A percentile compares a stretch with the other conserved stretches of the same genome.
Evolutionary conservation across 2,329 filamentous ascomycete species (phyloP).

Genomic region (Fusarium graminum): DNA sequence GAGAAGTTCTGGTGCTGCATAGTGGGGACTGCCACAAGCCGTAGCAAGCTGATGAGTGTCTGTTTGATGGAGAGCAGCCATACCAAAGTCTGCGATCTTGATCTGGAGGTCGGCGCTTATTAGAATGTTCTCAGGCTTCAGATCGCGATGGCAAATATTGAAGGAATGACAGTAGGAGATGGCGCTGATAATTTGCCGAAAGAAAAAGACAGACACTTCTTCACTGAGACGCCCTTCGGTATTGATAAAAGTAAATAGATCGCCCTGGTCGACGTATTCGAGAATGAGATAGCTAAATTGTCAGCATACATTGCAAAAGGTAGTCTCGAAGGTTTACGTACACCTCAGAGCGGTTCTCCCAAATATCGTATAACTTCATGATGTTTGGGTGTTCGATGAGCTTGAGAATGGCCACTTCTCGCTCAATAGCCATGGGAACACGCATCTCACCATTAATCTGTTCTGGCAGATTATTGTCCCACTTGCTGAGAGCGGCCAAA

Average conservation of each 20-base stretch:
- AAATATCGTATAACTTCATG: conserved; percentile 94
- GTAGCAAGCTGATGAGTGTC: conserved; percentile 83
- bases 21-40: conserved; percentile 95
- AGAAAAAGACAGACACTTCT: conserved; percentile 83
- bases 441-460: conserved; percentile 72
- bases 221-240: conserved; percentile 80
- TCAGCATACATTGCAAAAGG: conserved; percentile 18
- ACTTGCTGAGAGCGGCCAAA: conserved; percentile 83
- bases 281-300: conserved; percentile 85
- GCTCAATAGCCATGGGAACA: conserved; percentile 90
- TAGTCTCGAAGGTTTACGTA: conserved; percentile 62
- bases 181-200: conserved; percentile 92
- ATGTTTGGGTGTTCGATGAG: conserved; percentile 95
- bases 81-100: conserved; percentile 97
- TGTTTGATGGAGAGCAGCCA: conserved; percentile 91
- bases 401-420: conserved; percentile 97
- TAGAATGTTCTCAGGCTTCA: conserved; percentile 97
- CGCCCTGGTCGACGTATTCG: conserved; percentile 84
- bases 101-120: conserved; percentile 81
- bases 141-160: conserved; percentile 94
- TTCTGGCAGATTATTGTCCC: conserved; percentile 70
- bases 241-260: conserved; percentile 90
- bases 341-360: conserved; percentile 97
- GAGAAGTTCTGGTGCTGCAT: conserved; percentile 93
- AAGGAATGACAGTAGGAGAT: conserved; percentile 93